Conservation (phyloP, 2,329 filamentous ascomycete genomes). For the Seiridium cupressi region DNA sequence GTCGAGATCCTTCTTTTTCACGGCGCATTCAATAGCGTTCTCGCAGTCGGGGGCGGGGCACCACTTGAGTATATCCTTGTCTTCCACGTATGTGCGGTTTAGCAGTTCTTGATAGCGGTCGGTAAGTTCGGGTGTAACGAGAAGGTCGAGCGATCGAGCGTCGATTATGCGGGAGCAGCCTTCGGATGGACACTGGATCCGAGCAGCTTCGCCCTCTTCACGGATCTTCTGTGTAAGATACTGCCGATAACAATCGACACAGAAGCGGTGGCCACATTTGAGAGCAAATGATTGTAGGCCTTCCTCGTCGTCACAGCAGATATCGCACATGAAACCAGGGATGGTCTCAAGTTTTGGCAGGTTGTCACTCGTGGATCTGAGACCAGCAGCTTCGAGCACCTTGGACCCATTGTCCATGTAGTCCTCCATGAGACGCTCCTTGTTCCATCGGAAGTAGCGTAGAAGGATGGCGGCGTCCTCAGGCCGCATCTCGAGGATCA, state of each 20-base stretch:
- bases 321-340: slow-evolving; percentile 84
- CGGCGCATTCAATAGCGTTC: slow-evolving; percentile 83
- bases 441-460: slow-evolving; percentile 91
- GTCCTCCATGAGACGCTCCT: slow-evolving; percentile 88
- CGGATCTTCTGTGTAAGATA: slow-evolving; percentile 92
- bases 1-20: slow-evolving; percentile 85
- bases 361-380: slow-evolving; percentile 63
- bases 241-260: slow-evolving; percentile 86
- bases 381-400: slow-evolving; percentile 79
- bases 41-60: slow-evolving; percentile 97
- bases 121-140: slow-evolving; percentile 58
- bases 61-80: slow-evolving; percentile 95
- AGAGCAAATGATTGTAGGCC: slow-evolving; percentile 84
- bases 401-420: slow-evolving; percentile 89
- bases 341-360: slow-evolving; percentile 69
- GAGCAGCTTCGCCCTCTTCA: slow-evolving; percentile 90
- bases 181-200: slow-evolving; percentile 90
- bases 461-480: slow-evolving; percentile 90
- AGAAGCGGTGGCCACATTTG: slow-evolving; percentile 93
- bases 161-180: slow-evolving; percentile 89
- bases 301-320: slow-evolving; percentile 87
- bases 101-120: slow-evolving; percentile 79
- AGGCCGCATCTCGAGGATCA: slow-evolving; percentile 83
- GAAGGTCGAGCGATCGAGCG: slow-evolving; percentile 78
- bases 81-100: slow-evolving; percentile 93